Evolutionary conservation across 2,329 filamentous ascomycete genomes (phyloP), one percentile per base, ranked within the genome.

Genomic region (Neonectria magnoliae): DNA sequence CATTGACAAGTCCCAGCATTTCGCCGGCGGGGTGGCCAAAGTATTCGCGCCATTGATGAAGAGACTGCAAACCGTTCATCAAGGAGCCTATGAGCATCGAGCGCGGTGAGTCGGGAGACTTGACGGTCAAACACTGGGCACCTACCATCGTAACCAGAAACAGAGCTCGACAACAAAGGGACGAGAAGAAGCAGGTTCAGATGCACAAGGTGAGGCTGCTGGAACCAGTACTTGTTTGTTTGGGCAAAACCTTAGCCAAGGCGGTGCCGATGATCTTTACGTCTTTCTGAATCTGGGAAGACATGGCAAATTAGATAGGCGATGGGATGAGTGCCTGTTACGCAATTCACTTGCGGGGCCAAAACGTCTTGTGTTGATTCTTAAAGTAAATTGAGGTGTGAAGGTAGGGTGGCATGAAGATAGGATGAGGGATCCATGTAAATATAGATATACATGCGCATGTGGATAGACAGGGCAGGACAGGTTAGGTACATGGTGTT

Each of bases 141-240:
- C 44, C 10, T 66, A 79, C 79, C 81, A 78, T 83, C 81, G 55
- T 81, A 84, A 18, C 82, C 82, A 13, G 76, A 77, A 4, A 80
- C 77, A 1, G 80, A 76, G 0, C 79, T 79, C 2, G 81, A 82
- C 0, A 84, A 66, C 7, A 83, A 69, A 0, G 82, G 82, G 2
- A 84, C 73, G 6, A 83, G 65, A 0, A 85, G 76, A 27, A 84
- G 69, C 3, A 83, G 67, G 59, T 85, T 84, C 16, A 85, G 73
- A 18, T 76, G 68, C 11, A 84, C 70, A 0, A 85, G 75, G 68
- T 85, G 81, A 2, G 80, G 74, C 29, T 78, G 72, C 36, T 79
- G 77, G 53, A 79, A 83, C 83, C 83, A 84, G 50, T 76, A 77
- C 41, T 76, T 79, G 41, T 77, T 73, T 27, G 78, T 77, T 38